Base-by-base conservation (phyloP, 768 basidiomycete genomes). In the Trametes cinnabarina region DNA sequence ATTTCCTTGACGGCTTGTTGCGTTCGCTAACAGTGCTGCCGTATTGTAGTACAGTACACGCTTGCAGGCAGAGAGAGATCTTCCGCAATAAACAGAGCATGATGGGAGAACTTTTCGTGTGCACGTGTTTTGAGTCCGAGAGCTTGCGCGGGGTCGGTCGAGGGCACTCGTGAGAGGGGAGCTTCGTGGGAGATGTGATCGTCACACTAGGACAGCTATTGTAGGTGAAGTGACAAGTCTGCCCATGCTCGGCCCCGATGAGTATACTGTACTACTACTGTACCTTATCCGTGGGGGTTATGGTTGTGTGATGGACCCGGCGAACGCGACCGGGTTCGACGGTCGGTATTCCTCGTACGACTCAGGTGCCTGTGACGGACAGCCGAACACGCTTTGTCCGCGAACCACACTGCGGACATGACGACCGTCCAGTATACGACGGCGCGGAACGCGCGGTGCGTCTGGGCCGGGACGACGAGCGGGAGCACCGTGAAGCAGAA, bases 401-500 rank as follows among this genome's bases (percentile, higher is more conserved):
- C 41, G 34, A 57, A 51, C 56, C 56, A 57, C 14, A 57, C 22
- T 10, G 42, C 49, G 19, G 56, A 51, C 56, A 57, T 57, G 48
- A 9, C 56, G 6, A 42, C 48, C 2, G 48, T 57, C 56, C 56
- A 51, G 35, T 40, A 51, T 5, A 51, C 49, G 15, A 51, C 32
- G 20, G 20, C 17, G 15, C 42, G 56, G 23, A 57, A 57, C 17
- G 56, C 56, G n/a, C 17, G 32, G 25, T 57, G 48, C 15, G 48
- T 43, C 15, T 20, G 48, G 9, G 15, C 15, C 15, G 23, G 4
- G 15, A 37, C 48, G 10, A 30, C 3, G 32, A 50, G 26, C 7
- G 56, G 48, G 8, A 26, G 15, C 11, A 51, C 23, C 30, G 46
- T 35, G 2, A 46, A 14, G 1, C 15, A 14, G 14, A 57, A 42